These are phyloP conservation scores for Persicaria tinctoria DNA, from an alignment of 148 eudicot species.

Conservation along the genomic window DNA sequence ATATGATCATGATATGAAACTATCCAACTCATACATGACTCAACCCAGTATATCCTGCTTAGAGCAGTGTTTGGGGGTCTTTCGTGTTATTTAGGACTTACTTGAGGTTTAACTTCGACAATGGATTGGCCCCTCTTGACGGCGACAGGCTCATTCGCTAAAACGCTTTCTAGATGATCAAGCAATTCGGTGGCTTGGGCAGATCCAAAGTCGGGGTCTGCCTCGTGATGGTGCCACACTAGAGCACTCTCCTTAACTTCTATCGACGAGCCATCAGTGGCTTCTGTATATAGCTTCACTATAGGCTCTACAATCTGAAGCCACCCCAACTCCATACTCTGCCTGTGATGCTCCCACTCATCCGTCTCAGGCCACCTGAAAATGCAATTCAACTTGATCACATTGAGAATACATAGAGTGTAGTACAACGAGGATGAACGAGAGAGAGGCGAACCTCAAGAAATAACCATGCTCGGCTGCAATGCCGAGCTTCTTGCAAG, in stretches of 20 bases:
- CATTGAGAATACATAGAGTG: neutral
- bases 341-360: constrained; percentile 30
- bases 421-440: neutral
- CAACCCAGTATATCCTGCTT: no score
- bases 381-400: neutral
- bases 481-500: constrained; percentile 35
- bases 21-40: no score
- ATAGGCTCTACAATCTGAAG: constrained; percentile 34
- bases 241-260: constrained; percentile 36
- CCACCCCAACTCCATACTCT: constrained; percentile 26
- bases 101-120: constrained; percentile 39
- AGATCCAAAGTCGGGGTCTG: constrained; percentile 39
- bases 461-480: constrained; percentile 43
- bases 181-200: constrained; percentile 41
- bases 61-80: no score
- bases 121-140: constrained; percentile 34
- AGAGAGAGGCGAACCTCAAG: constrained; percentile 22
- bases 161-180: constrained; percentile 37
- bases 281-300: constrained; percentile 24
- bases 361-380: constrained; percentile 31
- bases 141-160: constrained; percentile 36
- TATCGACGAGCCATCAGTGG: constrained; percentile 32
- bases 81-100: neutral
- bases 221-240: constrained; percentile 32
- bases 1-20: no score